Percentiles rank a stretch among this genome's conserved stretches.
phyloP scores from a whole-genome alignment of 768 basidiomycete genomes.

The Boletus reticuloceps region DNA sequence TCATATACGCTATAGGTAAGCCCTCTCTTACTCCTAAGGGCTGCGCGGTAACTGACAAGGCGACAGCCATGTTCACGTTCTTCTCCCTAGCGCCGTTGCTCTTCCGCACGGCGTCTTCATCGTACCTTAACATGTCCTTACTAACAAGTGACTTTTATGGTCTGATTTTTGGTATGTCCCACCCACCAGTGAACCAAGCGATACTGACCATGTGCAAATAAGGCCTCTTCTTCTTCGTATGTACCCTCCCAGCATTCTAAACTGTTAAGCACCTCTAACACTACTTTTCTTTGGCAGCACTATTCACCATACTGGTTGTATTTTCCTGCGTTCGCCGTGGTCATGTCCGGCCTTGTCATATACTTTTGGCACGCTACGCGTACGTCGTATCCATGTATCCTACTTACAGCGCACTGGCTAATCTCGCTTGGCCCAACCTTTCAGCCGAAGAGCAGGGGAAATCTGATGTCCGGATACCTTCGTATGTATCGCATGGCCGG shows the following conservation, averaged over 20 bases:
- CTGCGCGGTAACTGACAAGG: not conserved
- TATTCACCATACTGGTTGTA: conserved; percentile 87
- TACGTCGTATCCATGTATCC: conserved; percentile 38
- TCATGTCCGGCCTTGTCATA: conserved; percentile 68
- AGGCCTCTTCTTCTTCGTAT: conserved; percentile 54
- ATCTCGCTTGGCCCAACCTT: not conserved
- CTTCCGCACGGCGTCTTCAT: conserved; percentile 81
- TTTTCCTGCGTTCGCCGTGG: conserved; percentile 73
- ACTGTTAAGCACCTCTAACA: not conserved
- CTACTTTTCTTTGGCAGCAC: conserved; percentile 44
- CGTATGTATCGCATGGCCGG: conserved; percentile 6
- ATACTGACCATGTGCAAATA: not conserved
- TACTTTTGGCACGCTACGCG: conserved; percentile 87
- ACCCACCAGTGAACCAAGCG: not conserved
- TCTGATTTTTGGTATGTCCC: conserved; percentile 57
- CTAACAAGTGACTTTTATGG: conserved; percentile 91
- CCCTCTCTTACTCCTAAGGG: not conserved
- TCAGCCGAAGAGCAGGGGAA: conserved; percentile 74
- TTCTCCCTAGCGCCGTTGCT: conserved; percentile 82
- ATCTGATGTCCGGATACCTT: conserved; percentile 22
- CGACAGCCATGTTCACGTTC: conserved; percentile 67
- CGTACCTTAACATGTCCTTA: conserved; percentile 80
- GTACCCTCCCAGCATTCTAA: conserved; percentile 5
- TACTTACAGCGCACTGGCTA: not conserved
- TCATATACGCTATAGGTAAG: conserved; percentile 42